Conservation (phyloP, 2,329 filamentous ascomycete genomes). For the Alternaria arbusti region DNA sequence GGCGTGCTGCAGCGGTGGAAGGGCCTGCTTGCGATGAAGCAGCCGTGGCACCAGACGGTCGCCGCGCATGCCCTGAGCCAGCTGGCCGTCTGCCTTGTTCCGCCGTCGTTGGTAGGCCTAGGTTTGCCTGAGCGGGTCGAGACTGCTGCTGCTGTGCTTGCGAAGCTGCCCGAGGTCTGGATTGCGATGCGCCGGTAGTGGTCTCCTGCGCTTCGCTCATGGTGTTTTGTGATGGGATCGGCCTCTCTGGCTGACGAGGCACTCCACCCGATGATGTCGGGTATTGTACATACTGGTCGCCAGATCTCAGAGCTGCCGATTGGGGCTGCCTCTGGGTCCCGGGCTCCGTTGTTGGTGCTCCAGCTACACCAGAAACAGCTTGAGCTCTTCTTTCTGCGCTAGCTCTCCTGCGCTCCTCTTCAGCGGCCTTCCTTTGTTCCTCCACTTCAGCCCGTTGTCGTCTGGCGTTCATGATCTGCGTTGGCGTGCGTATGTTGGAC, state of each 20-base stretch:
- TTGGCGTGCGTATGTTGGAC: conserved; percentile 77
- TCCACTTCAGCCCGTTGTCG: conserved; percentile 69
- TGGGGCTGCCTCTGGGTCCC: conserved; percentile 39
- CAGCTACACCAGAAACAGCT: conserved; percentile 60
- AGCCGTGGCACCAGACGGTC: conserved; percentile 38
- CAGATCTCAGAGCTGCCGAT: conserved; percentile 30
- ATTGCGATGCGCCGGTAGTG: conserved; percentile 35
- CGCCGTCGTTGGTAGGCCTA: conserved; percentile 28
- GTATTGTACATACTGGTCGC: conserved; percentile 38
- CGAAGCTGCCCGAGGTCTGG: conserved; percentile 40
- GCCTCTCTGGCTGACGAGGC: conserved; percentile 39
- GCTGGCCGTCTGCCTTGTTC: conserved; percentile 40
- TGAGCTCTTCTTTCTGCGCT: conserved; percentile 68
- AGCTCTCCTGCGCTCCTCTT: conserved; percentile 55
- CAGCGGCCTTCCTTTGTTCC: conserved; percentile 61
- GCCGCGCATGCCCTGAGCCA: conserved; percentile 39
- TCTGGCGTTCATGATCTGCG: conserved; percentile 90
- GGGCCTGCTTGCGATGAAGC: conserved; percentile 41
- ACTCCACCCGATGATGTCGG: conserved; percentile 32
- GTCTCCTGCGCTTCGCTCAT: conserved; percentile 27
- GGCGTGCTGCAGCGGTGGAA: conserved; percentile 35
- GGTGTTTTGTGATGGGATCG: conserved; percentile 28
- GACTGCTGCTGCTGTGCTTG: conserved; percentile 45
- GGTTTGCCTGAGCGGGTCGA: conserved; percentile 35
- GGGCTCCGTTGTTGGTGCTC: conserved; percentile 40